Evolutionary conservation across 2,329 filamentous ascomycete genomes (phyloP).

Genomic region (Hortaea werneckii): DNA sequence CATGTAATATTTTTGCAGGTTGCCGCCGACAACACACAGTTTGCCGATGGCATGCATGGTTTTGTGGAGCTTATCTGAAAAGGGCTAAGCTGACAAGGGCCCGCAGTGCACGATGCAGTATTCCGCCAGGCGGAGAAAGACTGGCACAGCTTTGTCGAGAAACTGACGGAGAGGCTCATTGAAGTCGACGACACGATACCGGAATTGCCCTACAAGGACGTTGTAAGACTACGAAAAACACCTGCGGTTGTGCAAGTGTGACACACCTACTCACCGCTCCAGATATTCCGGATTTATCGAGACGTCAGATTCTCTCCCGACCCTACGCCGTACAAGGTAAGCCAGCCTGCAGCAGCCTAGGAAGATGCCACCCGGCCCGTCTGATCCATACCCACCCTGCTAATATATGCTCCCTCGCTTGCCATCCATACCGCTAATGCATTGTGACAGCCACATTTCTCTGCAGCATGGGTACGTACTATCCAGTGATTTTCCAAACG

Average conservation of each 20-base stretch:
- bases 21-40: too few species aligned
- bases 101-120: constrained; percentile 63
- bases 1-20: too few species aligned
- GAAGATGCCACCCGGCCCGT: constrained; percentile 1
- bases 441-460: constrained; percentile 3
- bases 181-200: constrained; percentile 72
- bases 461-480: constrained; percentile 5
- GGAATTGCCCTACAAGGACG: constrained; percentile 74
- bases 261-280: not conserved
- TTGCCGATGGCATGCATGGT: too few species aligned
- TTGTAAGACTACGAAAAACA: constrained; percentile 38
- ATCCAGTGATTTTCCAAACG: not conserved
- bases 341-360: constrained; percentile 9
- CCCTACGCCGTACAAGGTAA: constrained; percentile 72
- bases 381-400: not conserved
- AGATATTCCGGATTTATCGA: constrained; percentile 76
- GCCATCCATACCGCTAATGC: constrained; percentile 1
- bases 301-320: constrained; percentile 49
- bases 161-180: constrained; percentile 58
- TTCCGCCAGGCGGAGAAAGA: constrained; percentile 70
- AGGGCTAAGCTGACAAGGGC: constrained; percentile 7
- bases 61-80: not conserved
- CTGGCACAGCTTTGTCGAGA: constrained; percentile 67
- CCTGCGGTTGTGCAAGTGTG: too few species aligned
- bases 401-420: not conserved